A percentile compares a stretch with the other conserved stretches of the same genome.
phyloP scores from a whole-genome alignment of 2,329 filamentous ascomycete genomes.

The Fusarium udum region DNA sequence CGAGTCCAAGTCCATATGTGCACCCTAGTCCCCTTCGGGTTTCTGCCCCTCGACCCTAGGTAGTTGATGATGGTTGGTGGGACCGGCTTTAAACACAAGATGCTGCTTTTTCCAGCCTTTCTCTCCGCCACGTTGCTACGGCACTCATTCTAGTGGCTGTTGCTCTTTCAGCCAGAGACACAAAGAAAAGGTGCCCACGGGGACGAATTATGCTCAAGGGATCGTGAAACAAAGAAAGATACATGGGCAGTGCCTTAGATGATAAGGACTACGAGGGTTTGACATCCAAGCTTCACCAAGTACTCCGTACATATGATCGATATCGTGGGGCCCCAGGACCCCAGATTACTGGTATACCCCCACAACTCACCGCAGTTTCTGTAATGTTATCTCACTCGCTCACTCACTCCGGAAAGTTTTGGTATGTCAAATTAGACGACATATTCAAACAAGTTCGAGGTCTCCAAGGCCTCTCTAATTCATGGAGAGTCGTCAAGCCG shows the following conservation, averaged over 20 bases:
- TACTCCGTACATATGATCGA: neutral
- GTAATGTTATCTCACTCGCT: neutral
- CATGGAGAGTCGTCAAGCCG: neutral
- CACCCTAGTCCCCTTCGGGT: constrained; percentile 12
- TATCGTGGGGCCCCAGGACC: constrained; percentile 45
- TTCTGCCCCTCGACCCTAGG: constrained; percentile 5
- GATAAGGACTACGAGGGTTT: neutral
- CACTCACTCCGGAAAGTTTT: neutral
- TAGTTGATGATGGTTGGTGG: constrained; percentile 26
- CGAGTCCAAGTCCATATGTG: constrained; percentile 11
- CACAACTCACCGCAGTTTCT: constrained; percentile 38
- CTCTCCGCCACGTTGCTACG: constrained; percentile 43
- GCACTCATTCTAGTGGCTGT: constrained; percentile 41
- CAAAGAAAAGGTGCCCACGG: constrained; percentile 16
- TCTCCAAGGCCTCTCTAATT: neutral
- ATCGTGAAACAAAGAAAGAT: neutral
- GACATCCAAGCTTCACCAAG: neutral
- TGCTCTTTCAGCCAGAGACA: neutral
- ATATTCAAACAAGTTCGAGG: neutral
- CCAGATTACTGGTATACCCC: constrained; percentile 26
- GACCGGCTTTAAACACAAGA: constrained; percentile 24
- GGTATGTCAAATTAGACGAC: neutral
- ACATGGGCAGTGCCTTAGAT: neutral
- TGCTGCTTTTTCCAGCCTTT: constrained; percentile 40
- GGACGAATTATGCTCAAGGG: neutral